Evolutionary conservation across 1,284 basidiomycete species (phyloP).

Genomic region (Pholiota adiposa): DNA sequence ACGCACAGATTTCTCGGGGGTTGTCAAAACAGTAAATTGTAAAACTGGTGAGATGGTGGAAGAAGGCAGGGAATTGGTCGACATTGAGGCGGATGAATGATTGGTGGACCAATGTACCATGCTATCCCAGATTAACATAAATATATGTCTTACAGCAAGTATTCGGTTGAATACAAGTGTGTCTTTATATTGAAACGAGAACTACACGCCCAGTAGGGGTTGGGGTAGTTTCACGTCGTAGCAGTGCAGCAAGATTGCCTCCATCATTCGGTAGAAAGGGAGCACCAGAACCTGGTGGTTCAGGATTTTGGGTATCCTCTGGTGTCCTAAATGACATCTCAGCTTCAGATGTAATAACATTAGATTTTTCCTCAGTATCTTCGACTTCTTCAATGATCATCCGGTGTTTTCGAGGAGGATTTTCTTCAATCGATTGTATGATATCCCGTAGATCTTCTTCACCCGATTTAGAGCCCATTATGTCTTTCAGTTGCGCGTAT

Average conservation of each 20-base stretch:
- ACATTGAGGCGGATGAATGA: slow-evolving; percentile 42
- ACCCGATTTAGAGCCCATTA: slow-evolving; percentile 66
- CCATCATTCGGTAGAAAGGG: slow-evolving; percentile 40
- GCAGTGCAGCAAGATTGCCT: slow-evolving; percentile 20
- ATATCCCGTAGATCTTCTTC: slow-evolving; percentile 63
- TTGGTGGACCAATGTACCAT: not conserved
- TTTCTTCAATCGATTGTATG: slow-evolving; percentile 53
- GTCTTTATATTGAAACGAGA: slow-evolving; percentile 19
- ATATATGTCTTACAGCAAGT: no score
- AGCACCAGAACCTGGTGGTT: slow-evolving; percentile 47
- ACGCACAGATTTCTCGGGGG: slow-evolving; percentile 68
- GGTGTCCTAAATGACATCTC: slow-evolving; percentile 36
- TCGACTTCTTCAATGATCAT: slow-evolving; percentile 26
- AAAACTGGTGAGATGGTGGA: slow-evolving; percentile 87
- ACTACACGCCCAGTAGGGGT: slow-evolving; percentile 41
- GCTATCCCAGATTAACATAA: not conserved
- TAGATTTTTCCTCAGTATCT: not conserved
- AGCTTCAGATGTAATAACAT: not conserved
- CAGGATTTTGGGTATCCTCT: slow-evolving; percentile 47
- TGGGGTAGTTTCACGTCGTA: slow-evolving; percentile 47
- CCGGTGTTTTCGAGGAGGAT: slow-evolving; percentile 39
- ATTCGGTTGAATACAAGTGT: no score
- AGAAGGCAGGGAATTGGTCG: slow-evolving; percentile 81
- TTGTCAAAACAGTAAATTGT: slow-evolving; percentile 75
- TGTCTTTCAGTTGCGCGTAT: slow-evolving; percentile 61